These are phyloP conservation scores for Bidens hawaiensis DNA, from an alignment of 140 eudicot species.

Conservation along the genomic window DNA sequence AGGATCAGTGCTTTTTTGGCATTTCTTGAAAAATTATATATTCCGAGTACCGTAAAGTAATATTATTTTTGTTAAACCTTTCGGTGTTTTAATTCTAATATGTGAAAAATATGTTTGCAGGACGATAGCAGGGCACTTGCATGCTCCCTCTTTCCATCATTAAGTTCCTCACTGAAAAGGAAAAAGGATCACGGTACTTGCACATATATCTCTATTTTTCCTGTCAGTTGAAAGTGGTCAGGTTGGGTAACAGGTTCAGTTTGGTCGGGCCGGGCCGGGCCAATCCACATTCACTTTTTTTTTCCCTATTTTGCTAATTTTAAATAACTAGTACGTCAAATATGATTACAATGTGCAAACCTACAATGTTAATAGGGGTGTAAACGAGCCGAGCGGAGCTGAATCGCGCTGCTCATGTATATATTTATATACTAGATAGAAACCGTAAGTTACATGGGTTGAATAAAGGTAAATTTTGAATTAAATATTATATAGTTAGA, in stretches of 20 bases:
- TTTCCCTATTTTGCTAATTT: neutral
- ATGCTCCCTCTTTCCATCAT: constrained; percentile 58
- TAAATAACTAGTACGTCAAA: neutral
- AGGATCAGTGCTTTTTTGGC: neutral
- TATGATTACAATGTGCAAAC: neutral
- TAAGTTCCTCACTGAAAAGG: constrained; percentile 60
- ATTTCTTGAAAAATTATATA: neutral
- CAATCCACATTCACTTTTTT: neutral
- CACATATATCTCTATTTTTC: neutral
- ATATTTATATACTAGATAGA: no score
- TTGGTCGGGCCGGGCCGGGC: neutral
- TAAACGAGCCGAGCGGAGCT: no score
- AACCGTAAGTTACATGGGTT: no score
- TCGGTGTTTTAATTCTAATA: no score
- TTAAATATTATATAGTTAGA: no score
- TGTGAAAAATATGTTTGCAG: constrained; percentile 33
- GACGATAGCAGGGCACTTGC: constrained; percentile 86
- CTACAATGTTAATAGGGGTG: no score
- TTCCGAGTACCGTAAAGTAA: neutral
- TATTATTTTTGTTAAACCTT: neutral
- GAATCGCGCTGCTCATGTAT: no score
- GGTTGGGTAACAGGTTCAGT: neutral
- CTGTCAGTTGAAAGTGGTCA: neutral
- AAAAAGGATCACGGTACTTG: constrained; percentile 91
- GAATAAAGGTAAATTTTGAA: no score